phyloP scores from a whole-genome alignment of 2,329 filamentous ascomycete species.

The Parafenestella ontariensis region DNA sequence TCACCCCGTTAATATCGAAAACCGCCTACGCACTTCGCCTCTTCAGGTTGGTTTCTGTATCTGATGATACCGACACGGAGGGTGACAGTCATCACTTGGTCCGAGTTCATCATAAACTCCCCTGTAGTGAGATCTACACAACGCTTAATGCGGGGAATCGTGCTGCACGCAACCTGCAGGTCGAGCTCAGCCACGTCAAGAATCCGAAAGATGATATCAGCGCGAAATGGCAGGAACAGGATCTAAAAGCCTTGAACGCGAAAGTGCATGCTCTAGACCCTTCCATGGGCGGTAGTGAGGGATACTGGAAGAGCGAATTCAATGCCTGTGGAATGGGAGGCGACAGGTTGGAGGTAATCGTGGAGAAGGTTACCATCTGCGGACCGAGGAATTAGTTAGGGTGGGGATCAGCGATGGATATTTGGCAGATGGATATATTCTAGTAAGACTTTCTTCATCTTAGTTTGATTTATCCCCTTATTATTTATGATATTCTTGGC shows the following conservation, averaged over 20 bases:
- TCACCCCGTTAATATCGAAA: constrained; percentile 21
- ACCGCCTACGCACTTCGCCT: constrained; percentile 32
- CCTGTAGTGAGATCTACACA: constrained; percentile 30
- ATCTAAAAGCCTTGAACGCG: constrained; percentile 16
- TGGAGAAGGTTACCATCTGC: neutral
- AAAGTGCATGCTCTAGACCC: constrained; percentile 18
- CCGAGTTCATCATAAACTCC: constrained; percentile 16
- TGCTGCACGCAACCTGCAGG: constrained; percentile 33
- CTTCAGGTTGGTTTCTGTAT: constrained; percentile 17
- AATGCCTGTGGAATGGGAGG: neutral
- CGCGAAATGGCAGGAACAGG: constrained; percentile 21
- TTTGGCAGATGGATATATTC: neutral
- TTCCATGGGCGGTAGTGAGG: constrained; percentile 5
- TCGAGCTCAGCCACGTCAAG: constrained; percentile 31
- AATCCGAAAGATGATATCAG: constrained; percentile 6
- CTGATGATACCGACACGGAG: constrained; percentile 4
- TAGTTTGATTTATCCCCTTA: no score
- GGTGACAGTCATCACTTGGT: neutral
- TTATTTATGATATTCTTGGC: no score
- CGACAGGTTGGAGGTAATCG: neutral
- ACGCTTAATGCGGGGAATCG: constrained; percentile 31
- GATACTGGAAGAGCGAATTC: constrained; percentile 4
- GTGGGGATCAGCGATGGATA: no score
- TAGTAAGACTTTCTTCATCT: no score
- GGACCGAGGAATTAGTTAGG: neutral